These are phyloP conservation scores for Salix brachista DNA, from an alignment of 345 rosid species.

Conservation along the genomic window DNA sequence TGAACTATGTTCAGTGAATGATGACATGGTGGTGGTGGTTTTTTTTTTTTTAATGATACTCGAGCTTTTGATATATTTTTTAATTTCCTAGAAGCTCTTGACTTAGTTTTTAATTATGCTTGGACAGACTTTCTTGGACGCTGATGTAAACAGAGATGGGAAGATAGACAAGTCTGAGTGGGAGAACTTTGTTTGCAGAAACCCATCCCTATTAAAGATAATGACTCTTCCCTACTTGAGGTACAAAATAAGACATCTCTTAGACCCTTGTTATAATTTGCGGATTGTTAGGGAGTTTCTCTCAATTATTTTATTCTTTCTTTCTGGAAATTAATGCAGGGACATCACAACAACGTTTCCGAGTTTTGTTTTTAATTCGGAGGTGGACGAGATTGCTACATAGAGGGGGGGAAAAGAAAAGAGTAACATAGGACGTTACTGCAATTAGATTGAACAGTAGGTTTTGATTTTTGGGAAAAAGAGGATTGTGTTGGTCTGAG, in stretches of 20 bases:
- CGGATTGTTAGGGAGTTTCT: background rate
- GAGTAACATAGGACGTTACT: background rate
- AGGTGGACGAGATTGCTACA: conserved; percentile 85
- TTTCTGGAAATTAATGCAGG: conserved; percentile 41
- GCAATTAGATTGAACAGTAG: background rate
- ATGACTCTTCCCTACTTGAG: conserved; percentile 94
- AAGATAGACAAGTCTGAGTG: conserved; percentile 85
- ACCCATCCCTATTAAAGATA: conserved; percentile 84
- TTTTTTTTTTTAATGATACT: background rate
- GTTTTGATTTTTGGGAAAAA: background rate
- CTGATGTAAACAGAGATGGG: conserved; percentile 78
- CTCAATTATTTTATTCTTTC: background rate
- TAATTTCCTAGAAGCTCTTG: background rate
- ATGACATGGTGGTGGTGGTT: background rate
- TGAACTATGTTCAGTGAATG: background rate
- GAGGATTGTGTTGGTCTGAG: background rate
- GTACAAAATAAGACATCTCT: conserved; percentile 27
- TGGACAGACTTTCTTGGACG: conserved; percentile 83
- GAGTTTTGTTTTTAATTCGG: conserved; percentile 87
- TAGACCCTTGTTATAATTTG: background rate
- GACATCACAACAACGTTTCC: conserved; percentile 95
- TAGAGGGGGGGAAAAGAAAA: conserved; percentile 11
- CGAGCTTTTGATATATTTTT: background rate
- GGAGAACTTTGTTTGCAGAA: conserved; percentile 73
- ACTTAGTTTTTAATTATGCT: background rate